Evolutionary conservation across 768 basidiomycete species (phyloP).

Genomic region (Leccinum longicurvipes): DNA sequence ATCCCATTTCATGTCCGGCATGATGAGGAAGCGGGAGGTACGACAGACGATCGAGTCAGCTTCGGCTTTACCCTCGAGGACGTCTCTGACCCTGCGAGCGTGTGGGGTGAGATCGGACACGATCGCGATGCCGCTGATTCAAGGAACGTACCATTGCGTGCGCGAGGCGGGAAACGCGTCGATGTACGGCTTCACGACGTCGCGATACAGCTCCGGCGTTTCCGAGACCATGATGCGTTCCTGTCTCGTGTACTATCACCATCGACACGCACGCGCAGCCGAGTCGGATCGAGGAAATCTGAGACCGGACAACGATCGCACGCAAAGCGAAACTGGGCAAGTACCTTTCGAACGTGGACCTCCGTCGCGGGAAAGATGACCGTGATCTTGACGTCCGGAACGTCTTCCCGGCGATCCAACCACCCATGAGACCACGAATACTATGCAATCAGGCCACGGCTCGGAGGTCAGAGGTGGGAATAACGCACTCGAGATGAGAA

Average conservation of each 20-base stretch:
- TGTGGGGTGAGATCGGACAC: not conserved
- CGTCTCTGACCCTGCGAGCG: slow-evolving; percentile 72
- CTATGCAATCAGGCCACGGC: no score
- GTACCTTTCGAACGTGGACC: slow-evolving; percentile 73
- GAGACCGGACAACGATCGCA: not conserved
- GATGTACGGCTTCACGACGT: slow-evolving; percentile 76
- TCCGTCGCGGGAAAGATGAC: slow-evolving; percentile 88
- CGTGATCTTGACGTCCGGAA: slow-evolving; percentile 77
- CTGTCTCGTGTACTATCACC: slow-evolving; percentile 70
- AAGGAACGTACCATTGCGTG: slow-evolving; percentile 73
- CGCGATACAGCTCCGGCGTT: slow-evolving; percentile 72
- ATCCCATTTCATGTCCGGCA: slow-evolving; percentile 99
- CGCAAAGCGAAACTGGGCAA: not conserved
- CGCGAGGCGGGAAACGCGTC: slow-evolving; percentile 66
- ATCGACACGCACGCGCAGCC: no score
- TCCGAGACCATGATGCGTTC: slow-evolving; percentile 71
- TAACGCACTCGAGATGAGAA: not conserved
- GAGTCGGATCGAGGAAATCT: not conserved
- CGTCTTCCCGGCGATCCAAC: slow-evolving; percentile 38
- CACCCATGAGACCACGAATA: slow-evolving; percentile 82
- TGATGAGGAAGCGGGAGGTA: slow-evolving; percentile 63
- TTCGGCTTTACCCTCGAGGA: slow-evolving; percentile 75
- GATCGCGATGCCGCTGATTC: not conserved
- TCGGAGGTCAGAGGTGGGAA: not conserved
- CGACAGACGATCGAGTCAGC: slow-evolving; percentile 67